Evolutionary conservation across 2,329 filamentous ascomycete genomes (phyloP).

Genomic region (Eurotiales sp.): DNA sequence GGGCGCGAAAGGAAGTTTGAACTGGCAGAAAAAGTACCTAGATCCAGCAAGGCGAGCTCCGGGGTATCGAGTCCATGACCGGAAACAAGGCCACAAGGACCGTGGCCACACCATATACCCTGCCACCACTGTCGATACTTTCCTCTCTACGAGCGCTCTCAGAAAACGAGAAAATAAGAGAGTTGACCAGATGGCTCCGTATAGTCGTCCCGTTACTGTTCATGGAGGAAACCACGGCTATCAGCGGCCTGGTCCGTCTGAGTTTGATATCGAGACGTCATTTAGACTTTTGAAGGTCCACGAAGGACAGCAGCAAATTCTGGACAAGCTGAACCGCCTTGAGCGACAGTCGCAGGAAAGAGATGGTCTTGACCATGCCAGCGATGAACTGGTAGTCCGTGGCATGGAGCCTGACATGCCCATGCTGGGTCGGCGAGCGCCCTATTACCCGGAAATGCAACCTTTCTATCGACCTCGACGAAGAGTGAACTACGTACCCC

Average conservation of each 20-base stretch:
- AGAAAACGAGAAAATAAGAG: not conserved
- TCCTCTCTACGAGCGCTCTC: constrained; percentile 21
- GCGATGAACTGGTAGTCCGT: not conserved
- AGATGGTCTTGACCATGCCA: not conserved
- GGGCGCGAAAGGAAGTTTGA: constrained; percentile 21
- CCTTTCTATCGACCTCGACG: constrained; percentile 18
- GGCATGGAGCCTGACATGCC: constrained; percentile 1
- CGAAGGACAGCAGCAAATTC: not conserved
- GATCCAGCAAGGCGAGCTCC: constrained; percentile 18
- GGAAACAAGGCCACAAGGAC: constrained; percentile 19
- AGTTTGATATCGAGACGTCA: not conserved
- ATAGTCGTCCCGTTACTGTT: not conserved
- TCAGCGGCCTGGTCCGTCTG: not conserved
- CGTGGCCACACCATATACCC: constrained; percentile 14
- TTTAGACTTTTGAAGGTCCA: constrained; percentile 5
- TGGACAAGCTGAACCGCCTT: constrained; percentile 1
- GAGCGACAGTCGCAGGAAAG: not conserved
- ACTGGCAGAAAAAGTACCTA: constrained; percentile 19
- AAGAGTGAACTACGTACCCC: constrained; percentile 17
- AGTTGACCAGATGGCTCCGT: not conserved
- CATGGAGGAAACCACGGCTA: not conserved
- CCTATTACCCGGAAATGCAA: constrained; percentile 15
- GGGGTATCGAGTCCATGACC: constrained; percentile 26
- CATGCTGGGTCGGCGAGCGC: not conserved
- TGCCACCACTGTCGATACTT: constrained; percentile 21